phyloP scores from a whole-genome alignment of 2,329 filamentous ascomycete species.

The Aschersonia sp. region DNA sequence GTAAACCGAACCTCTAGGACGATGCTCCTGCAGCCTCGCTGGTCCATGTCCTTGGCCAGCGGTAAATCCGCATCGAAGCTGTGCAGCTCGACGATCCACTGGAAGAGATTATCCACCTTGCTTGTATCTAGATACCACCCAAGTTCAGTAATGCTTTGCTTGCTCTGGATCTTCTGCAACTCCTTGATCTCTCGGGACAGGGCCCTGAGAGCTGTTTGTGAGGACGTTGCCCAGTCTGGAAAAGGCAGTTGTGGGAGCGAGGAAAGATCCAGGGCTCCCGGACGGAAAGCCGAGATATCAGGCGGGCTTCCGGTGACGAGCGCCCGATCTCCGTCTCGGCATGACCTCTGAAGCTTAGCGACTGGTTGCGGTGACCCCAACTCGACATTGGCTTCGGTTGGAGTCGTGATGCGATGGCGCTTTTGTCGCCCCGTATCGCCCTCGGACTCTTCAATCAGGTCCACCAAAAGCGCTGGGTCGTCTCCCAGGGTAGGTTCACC shows the following conservation, averaged over 20 bases:
- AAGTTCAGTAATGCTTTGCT: constrained; percentile 46
- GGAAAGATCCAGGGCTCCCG: constrained; percentile 47
- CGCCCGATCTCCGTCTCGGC: too few relatives aligned
- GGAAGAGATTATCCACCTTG: constrained; percentile 61
- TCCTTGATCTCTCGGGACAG: constrained; percentile 39
- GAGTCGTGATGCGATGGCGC: not conserved
- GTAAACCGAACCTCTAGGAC: constrained; percentile 75
- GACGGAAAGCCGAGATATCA: constrained; percentile 34
- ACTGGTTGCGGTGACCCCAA: too few relatives aligned
- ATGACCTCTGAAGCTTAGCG: too few relatives aligned
- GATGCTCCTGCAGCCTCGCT: constrained; percentile 45
- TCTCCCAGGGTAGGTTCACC: not conserved
- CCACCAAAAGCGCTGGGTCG: not conserved
- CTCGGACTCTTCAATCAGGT: not conserved
- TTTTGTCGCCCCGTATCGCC: not conserved
- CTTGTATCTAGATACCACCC: constrained; percentile 71
- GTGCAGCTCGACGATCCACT: constrained; percentile 85
- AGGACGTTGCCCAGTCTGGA: constrained; percentile 15
- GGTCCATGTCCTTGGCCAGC: constrained; percentile 61
- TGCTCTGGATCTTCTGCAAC: constrained; percentile 49
- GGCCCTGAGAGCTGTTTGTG: constrained; percentile 10
- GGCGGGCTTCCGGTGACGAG: not conserved
- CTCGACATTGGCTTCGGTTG: too few relatives aligned
- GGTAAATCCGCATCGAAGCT: constrained; percentile 58
- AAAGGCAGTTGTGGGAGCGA: constrained; percentile 46